These are phyloP conservation scores for Ettlia oleoabundans DNA, from an alignment of 139 green algal genomes.

Conservation along the genomic window DNA sequence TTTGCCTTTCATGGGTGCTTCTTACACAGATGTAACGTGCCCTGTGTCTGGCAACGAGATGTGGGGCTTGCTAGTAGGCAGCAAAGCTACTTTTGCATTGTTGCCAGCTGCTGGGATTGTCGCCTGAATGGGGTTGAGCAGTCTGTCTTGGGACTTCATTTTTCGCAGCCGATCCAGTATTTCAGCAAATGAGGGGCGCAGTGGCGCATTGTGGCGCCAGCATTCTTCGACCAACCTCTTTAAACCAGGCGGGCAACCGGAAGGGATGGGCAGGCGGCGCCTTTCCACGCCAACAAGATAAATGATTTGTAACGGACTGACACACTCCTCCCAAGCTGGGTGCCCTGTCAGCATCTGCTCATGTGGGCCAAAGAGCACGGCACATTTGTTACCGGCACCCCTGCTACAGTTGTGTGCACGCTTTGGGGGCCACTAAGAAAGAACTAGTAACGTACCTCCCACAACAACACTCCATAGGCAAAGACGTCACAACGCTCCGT, in stretches of 20 bases:
- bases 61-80: too few relatives aligned
- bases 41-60: too few relatives aligned
- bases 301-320: constrained; percentile 48
- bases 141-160: not conserved
- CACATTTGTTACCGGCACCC: too few relatives aligned
- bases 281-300: constrained; percentile 42
- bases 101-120: not conserved
- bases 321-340: constrained; percentile 39
- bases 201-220: constrained; percentile 34
- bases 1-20: too few relatives aligned
- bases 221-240: constrained; percentile 43
- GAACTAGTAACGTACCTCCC: constrained; percentile 19
- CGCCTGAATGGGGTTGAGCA: not conserved
- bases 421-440: too few relatives aligned
- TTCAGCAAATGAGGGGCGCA: constrained; percentile 35
- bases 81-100: not conserved
- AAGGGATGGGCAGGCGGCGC: constrained; percentile 30
- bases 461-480: constrained; percentile 25
- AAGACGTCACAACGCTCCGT: constrained; percentile 31
- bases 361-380: too few relatives aligned
- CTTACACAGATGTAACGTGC: too few relatives aligned
- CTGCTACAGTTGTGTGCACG: too few relatives aligned
- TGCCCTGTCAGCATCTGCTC: constrained; percentile 38
- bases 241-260: constrained; percentile 17
- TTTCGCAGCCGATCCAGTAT: constrained; percentile 22